These are phyloP conservation scores for Candida parachauliodes DNA, from an alignment of 805 yeast species.

Conservation along the genomic window DNA sequence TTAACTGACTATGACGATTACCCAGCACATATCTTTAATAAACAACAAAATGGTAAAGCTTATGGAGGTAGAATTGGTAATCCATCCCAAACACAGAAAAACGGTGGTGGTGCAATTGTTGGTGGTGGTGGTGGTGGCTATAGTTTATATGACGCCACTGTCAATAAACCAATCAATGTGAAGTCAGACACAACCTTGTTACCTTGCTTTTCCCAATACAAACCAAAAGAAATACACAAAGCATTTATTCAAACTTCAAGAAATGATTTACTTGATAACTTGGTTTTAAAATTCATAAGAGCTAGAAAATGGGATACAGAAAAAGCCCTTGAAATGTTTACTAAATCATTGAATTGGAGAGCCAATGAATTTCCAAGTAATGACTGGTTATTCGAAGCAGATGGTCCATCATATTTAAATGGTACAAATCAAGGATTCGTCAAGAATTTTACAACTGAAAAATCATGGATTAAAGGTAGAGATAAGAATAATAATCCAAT, in stretches of 20 bases:
- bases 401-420: conserved; percentile 50
- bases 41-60: conserved; percentile 3
- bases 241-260: conserved; percentile 45
- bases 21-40: conserved; percentile 9
- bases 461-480: conserved; percentile 70
- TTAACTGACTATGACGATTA: conserved; percentile 19
- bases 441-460: conserved; percentile 58
- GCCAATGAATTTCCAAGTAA: conserved; percentile 56
- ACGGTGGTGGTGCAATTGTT: neutral
- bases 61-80: conserved; percentile 9
- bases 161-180: conserved; percentile 11
- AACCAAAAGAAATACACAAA: conserved; percentile 47
- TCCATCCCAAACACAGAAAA: conserved; percentile 4
- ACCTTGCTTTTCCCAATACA: conserved; percentile 47
- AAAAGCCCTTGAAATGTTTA: conserved; percentile 65
- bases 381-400: conserved; percentile 65
- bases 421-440: conserved; percentile 44
- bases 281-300: conserved; percentile 69
- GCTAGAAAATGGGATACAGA: conserved; percentile 85
- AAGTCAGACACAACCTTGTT: conserved; percentile 37
- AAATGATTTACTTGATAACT: conserved; percentile 78
- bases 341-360: conserved; percentile 78
- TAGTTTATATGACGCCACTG: conserved; percentile 3
- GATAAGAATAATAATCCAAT: conserved; percentile 77
- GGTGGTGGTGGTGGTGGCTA: neutral